Conservation (phyloP, 495 filamentous ascomycete genomes). For the Xylaria grammica region DNA sequence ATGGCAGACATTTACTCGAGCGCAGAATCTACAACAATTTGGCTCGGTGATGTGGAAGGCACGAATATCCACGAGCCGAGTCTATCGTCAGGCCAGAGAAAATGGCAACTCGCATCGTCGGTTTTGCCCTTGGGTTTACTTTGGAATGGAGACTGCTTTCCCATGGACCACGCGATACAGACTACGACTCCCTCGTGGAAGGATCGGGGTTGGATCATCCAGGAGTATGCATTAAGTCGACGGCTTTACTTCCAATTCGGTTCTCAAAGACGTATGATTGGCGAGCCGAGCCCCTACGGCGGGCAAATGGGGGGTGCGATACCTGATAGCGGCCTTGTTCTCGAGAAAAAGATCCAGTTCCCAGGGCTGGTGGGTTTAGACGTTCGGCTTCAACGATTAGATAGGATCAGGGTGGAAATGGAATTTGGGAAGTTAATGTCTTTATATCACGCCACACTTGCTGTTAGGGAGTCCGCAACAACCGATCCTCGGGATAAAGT, state of each 20-base stretch:
- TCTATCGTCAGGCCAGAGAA: neutral
- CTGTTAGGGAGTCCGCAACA: neutral
- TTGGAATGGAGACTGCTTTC: conserved; percentile 1
- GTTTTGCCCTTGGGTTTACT: neutral
- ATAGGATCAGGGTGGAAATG: neutral
- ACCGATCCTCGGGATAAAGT: conserved; percentile 9
- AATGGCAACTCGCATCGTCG: neutral
- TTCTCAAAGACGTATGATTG: neutral
- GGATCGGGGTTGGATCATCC: conserved; percentile 5
- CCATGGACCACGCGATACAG: conserved; percentile 5
- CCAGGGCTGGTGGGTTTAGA: neutral
- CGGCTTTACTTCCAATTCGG: conserved; percentile 6
- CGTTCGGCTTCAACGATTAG: neutral
- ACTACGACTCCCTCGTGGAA: conserved; percentile 13
- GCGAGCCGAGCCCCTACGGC: neutral
- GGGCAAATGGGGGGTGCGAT: neutral
- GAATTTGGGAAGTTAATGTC: neutral
- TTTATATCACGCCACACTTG: conserved; percentile 1
- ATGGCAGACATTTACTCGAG: conserved; percentile 24
- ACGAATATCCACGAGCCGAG: neutral
- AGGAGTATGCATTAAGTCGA: conserved; percentile 10
- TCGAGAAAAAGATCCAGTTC: neutral
- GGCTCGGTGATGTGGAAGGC: neutral
- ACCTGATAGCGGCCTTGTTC: conserved; percentile 9
- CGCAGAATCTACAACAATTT: neutral